A percentile compares a stretch with the other conserved stretches of the same genome.
Conservation (phyloP, 1,284 basidiomycete species). For the Pterulicium gracile region DNA sequence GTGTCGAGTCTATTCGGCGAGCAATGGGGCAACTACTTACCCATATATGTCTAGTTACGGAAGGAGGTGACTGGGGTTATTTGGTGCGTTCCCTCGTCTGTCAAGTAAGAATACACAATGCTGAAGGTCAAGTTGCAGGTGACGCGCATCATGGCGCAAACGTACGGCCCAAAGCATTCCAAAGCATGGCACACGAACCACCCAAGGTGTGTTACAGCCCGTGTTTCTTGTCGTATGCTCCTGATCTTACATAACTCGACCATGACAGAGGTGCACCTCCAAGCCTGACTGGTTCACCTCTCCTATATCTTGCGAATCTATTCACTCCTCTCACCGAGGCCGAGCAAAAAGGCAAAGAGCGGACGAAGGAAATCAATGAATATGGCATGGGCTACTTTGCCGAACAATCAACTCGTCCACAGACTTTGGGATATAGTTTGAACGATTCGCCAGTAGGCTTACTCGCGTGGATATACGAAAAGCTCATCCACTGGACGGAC, state of each 20-base stretch:
- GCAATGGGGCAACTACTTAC: background rate
- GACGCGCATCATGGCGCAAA: slow-evolving; percentile 19
- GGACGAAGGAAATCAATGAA: slow-evolving; percentile 19
- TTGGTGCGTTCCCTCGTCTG: slow-evolving; percentile 20
- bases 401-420: slow-evolving; percentile 38
- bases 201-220: slow-evolving; percentile 16
- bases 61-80: slow-evolving; percentile 45
- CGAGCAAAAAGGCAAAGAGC: slow-evolving; percentile 25
- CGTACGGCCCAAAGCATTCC: slow-evolving; percentile 23
- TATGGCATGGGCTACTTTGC: slow-evolving; percentile 30
- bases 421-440: slow-evolving; percentile 42
- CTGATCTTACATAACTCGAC: background rate
- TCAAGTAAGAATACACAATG: no score
- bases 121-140: slow-evolving; percentile 16
- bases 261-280: slow-evolving; percentile 16
- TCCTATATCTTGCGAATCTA: slow-evolving; percentile 18
- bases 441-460: slow-evolving; percentile 44
- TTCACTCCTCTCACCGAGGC: slow-evolving; percentile 19
- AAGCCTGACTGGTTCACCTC: slow-evolving; percentile 14
- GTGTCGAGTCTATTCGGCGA: slow-evolving; percentile 6
- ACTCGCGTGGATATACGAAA: slow-evolving; percentile 50
- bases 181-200: slow-evolving; percentile 32
- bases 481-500: slow-evolving; percentile 37
- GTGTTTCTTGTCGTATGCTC: no score
- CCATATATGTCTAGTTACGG: slow-evolving; percentile 30